Evolutionary conservation across 1,284 basidiomycete species (phyloP).

Genomic region (Phenoliferia sp.): DNA sequence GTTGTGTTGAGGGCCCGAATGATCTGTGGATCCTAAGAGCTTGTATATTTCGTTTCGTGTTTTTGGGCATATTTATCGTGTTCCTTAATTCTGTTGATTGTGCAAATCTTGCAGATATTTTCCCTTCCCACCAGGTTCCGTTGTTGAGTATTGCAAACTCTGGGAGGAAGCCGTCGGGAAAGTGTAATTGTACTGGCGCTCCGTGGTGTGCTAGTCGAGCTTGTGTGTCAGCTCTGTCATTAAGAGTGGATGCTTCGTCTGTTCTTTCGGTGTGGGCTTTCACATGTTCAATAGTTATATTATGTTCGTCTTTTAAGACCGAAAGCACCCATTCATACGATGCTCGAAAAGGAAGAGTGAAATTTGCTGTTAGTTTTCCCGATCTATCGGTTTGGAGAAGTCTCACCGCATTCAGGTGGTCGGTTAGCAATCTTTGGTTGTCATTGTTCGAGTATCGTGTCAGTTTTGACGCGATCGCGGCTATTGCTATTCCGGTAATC

Average conservation of each 20-base stretch:
- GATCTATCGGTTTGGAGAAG: background rate
- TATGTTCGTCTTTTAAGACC: background rate
- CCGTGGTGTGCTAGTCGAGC: background rate
- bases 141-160: background rate
- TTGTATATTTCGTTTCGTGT: too few species aligned
- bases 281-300: background rate
- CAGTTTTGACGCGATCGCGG: background rate
- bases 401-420: background rate
- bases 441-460: background rate
- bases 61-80: too few species aligned
- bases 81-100: too few species aligned
- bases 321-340: background rate
- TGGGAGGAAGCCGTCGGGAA: background rate
- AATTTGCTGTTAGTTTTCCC: background rate
- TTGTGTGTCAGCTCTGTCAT: background rate
- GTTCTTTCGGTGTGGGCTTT: background rate
- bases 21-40: too few species aligned
- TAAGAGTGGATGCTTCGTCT: background rate
- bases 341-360: background rate
- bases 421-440: background rate
- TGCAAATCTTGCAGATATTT: too few species aligned
- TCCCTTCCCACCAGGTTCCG: background rate
- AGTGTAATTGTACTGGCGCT: background rate
- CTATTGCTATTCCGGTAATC: background rate
- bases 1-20: too few species aligned